Percentiles rank a stretch among this genome's conserved stretches.
These are phyloP conservation scores for Cercospora nicotianae DNA, from an alignment of 2,329 filamentous ascomycete species.

Conservation along the genomic window DNA sequence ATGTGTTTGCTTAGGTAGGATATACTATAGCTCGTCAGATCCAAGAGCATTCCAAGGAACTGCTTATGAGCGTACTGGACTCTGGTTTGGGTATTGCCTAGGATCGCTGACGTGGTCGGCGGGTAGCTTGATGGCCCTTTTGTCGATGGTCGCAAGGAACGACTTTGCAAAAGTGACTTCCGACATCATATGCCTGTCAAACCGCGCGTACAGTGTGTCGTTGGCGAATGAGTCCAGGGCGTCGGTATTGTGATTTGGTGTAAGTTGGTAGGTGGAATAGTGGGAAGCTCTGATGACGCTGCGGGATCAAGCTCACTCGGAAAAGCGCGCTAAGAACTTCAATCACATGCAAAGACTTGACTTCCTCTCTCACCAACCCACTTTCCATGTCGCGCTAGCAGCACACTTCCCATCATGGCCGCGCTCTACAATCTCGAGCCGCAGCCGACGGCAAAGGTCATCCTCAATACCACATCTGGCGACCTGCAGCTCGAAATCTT, in stretches of 20 bases:
- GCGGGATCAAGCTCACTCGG: background rate
- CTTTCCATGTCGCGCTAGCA: constrained; percentile 12
- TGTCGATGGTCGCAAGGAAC: constrained; percentile 78
- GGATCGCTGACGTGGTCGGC: constrained; percentile 88
- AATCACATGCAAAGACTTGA: constrained; percentile 15
- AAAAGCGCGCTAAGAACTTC: constrained; percentile 7
- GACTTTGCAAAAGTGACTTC: constrained; percentile 67
- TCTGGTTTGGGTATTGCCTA: constrained; percentile 70
- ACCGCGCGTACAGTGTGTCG: constrained; percentile 33
- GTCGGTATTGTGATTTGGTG: background rate
- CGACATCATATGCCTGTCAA: constrained; percentile 63
- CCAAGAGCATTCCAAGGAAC: background rate
- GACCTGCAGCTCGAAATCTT: constrained; percentile 91
- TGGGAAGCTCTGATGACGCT: constrained; percentile 8
- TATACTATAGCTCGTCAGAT: constrained; percentile 55
- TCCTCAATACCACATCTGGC: constrained; percentile 85
- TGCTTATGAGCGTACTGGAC: constrained; percentile 62
- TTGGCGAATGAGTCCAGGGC: constrained; percentile 8
- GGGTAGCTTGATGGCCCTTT: constrained; percentile 76
- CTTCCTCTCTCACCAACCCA: background rate
- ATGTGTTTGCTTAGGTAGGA: constrained; percentile 64
- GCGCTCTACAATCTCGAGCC: constrained; percentile 92
- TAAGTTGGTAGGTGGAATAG: constrained; percentile 1
- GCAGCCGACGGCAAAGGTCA: constrained; percentile 86
- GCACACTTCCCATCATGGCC: constrained; percentile 62